Conservation (phyloP, 2,329 filamentous ascomycete genomes). For the Ophiobolus disseminans region DNA sequence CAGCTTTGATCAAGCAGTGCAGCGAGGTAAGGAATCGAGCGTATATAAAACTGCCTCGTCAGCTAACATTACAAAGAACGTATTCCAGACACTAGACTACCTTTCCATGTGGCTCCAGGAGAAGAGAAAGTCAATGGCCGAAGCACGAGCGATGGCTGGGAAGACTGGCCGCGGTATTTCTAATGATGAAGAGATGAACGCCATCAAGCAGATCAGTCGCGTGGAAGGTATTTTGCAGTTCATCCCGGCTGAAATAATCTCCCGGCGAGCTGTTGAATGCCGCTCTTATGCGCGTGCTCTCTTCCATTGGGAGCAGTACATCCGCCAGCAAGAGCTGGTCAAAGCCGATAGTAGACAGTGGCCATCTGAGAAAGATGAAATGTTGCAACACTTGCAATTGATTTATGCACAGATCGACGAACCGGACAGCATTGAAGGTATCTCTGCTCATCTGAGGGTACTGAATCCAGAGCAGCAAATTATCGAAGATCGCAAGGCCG, state of each 20-base stretch:
- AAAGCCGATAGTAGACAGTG: conserved; percentile 58
- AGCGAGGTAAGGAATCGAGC: conserved; percentile 72
- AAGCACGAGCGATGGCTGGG: conserved; percentile 51
- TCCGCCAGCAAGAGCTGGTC: conserved; percentile 62
- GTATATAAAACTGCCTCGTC: too few species aligned
- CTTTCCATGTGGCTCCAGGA: conserved; percentile 87
- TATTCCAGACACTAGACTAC: conserved; percentile 92
- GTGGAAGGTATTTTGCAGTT: conserved; percentile 76
- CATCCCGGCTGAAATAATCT: conserved; percentile 75
- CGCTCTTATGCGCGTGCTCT: conserved; percentile 90
- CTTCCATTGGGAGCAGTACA: conserved; percentile 94
- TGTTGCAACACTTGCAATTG: conserved; percentile 82
- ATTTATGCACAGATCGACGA: conserved; percentile 99
- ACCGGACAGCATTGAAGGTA: conserved; percentile 93
- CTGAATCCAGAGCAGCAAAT: conserved; percentile 95
- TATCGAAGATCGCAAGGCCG: conserved; percentile 88
- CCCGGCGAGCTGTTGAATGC: conserved; percentile 88
- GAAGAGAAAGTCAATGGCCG: conserved; percentile 64
- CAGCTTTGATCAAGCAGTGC: conserved; percentile 80
- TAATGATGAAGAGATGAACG: conserved; percentile 59
- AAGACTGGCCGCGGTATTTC: conserved; percentile 53
- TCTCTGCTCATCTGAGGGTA: conserved; percentile 83
- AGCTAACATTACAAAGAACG: conserved; percentile 64
- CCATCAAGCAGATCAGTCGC: conserved; percentile 63
- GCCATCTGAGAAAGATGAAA: conserved; percentile 62